phyloP scores from a whole-genome alignment of 2,329 filamentous ascomycete genomes.

The Tolypocladium paradoxum region DNA sequence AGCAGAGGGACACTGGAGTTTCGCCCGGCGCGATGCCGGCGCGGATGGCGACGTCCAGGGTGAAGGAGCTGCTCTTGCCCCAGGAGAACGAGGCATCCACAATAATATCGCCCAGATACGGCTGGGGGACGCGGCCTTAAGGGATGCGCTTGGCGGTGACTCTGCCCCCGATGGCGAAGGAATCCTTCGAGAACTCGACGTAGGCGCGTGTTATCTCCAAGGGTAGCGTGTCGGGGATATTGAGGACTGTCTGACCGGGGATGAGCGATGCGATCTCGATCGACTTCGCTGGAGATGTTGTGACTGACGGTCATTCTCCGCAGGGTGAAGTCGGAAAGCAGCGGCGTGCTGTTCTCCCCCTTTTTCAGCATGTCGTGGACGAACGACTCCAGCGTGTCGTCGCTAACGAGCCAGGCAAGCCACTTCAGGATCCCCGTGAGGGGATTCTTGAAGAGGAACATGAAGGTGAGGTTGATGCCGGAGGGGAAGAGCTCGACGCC shows the following conservation, averaged over 20 bases:
- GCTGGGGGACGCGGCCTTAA: constrained; percentile 2
- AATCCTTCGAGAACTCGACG: background rate
- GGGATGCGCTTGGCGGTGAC: background rate
- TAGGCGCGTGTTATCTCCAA: constrained; percentile 3
- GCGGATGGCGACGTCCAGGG: background rate
- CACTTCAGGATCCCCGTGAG: constrained; percentile 1
- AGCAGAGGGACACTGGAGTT: background rate
- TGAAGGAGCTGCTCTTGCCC: constrained; percentile 1
- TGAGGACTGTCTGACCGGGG: background rate
- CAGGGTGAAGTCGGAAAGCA: background rate
- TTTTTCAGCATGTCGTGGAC: background rate
- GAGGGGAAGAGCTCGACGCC: background rate
- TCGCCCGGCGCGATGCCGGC: constrained; percentile 1
- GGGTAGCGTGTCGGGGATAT: constrained; percentile 4
- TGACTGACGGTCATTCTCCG: background rate
- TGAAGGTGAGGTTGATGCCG: background rate
- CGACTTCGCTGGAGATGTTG: background rate
- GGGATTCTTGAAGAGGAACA: background rate
- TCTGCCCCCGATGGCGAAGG: constrained; percentile 2
- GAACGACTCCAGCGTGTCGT: background rate
- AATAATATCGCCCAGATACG: background rate
- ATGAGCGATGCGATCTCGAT: constrained; percentile 2
- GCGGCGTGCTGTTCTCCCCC: background rate
- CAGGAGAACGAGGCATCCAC: constrained; percentile 3
- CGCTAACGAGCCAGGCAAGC: constrained; percentile 1